These are phyloP conservation scores for Mycena leptocephala DNA, from an alignment of 768 basidiomycete genomes.

Conservation along the genomic window DNA sequence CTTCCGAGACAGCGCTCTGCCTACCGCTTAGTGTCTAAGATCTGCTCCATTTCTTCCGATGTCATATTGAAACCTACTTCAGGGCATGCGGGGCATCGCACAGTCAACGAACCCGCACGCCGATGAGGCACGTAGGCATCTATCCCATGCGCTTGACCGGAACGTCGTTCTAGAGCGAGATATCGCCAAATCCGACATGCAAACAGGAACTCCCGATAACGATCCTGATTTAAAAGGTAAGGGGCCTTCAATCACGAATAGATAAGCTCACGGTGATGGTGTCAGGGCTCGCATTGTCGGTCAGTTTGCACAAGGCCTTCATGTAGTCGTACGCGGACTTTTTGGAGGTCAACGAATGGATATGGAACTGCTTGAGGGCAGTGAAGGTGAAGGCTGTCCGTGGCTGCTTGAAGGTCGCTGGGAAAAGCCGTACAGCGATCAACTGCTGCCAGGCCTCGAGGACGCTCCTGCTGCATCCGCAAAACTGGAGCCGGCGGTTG, in stretches of 20 bases:
- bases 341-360: constrained; percentile 50
- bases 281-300: constrained; percentile 37
- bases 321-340: constrained; percentile 49
- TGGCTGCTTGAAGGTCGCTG: constrained; percentile 32
- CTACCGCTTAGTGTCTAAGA: not conserved
- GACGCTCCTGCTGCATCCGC: no score
- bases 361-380: constrained; percentile 46
- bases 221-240: constrained; percentile 15
- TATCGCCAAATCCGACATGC: constrained; percentile 30
- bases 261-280: not conserved
- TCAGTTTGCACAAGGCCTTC: constrained; percentile 35
- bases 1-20: no score
- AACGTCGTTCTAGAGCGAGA: constrained; percentile 20
- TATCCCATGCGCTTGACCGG: constrained; percentile 30
- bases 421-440: constrained; percentile 24
- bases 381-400: constrained; percentile 31
- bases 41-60: not conserved
- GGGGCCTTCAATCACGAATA: not conserved
- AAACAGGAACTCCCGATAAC: constrained; percentile 26
- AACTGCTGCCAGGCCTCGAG: constrained; percentile 15
- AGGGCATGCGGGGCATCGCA: constrained; percentile 33
- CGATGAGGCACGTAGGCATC: constrained; percentile 17
- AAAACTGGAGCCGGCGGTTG: no score
- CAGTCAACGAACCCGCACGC: not conserved
- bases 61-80: constrained; percentile 31